Base-by-base conservation (phyloP, 768 basidiomycete species). In the Phylloporus sp. region DNA sequence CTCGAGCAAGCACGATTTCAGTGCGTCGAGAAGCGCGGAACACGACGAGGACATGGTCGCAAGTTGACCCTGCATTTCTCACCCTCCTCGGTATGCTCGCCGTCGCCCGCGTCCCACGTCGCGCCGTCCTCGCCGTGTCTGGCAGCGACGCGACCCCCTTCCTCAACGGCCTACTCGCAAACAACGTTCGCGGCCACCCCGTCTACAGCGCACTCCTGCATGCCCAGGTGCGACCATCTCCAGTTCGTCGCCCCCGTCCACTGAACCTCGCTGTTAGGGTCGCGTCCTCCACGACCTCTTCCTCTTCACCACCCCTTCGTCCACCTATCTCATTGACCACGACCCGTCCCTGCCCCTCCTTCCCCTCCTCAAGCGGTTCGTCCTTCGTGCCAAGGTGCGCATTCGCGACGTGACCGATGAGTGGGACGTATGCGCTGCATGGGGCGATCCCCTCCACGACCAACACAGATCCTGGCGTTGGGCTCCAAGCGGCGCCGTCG, bases 201-300 rank as follows among this genome's bases (percentile, higher is more conserved):
- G 74, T 78, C 46, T 92, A 81, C 62, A 80, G 83, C 34, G 78
- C 82, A 0, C 80, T 92, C 60, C 69, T 93, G 14, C 84, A 88
- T 60, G 84, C 90, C 42, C 87, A 90, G 74, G 89, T 80, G 65
- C 78, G 66, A 50, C 77, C 5, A 61, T 17, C 5, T 2, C 31
- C 21, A 20, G 7, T 29, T 17, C 20, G 6, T 4, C 5, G 21
- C 13, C 9, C 0, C 5, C n/a, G n/a, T 17, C 22, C 10, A 38
- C 49, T 49, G 34, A 48, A 44, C 21, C 35, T 22, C 26, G 20
- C 15, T 20, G 4, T 24, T 46, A 94, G 92, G 95, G 95, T 32
- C 78, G 93, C 61, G 81, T 98, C 24, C 71, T 96, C 37, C 84
- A 92, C 61, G 94, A 97, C 64, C 69, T 86, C 41, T 93, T 98